Base-by-base conservation (phyloP, 139 green algal genomes). In the Coelastrella sp. region DNA sequence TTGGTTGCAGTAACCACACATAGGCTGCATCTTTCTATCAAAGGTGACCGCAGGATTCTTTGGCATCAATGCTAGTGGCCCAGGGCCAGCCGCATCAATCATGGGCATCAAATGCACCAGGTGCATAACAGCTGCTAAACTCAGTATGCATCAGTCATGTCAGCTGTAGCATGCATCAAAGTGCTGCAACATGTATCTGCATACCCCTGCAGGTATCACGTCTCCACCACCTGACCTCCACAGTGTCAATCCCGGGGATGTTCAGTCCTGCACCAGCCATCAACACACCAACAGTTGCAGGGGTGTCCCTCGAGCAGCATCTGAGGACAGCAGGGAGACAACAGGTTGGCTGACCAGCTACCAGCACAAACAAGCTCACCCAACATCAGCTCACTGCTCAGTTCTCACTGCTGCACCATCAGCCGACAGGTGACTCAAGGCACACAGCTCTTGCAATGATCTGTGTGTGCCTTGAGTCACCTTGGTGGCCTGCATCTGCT, bases 221-320 rank as follows among this genome's bases (percentile, higher is more conserved):
- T 75, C 90, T 96, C 88, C 95, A 96, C 87, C 94, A 96, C 93
- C 88, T 96, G 61, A 78, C 95, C 4, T 96, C 94, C 14, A 96
- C 95, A 3, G 11, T 56, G 15, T 76, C 25, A 15, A 88, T 91
- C 56, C 93, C 95, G 8, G 92, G 94, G 82, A 94, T 97, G 20
- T 96, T 96, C 86, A 94, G 85, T 66, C 95, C 93, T 6, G 94
- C 93, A 66, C 82, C 94, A 76, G 91, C 91, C 7, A 78, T 91
- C 1, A 89, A 92, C 9, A 92, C 91, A 57, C 92, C 93, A 19
- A 60, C 94, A 14, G 91, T 97, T 49, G 90, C 87, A n/a, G 94
- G 93, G 0, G 68, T 87, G 11, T 85, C 93, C 8, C 75, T 97
- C 19, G 95, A 97, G 84, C 93, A 96, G 56, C 94, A 96, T 85